Evolutionary conservation across 2,329 filamentous ascomycete genomes (phyloP).

Genomic region (Xylaria sp.): DNA sequence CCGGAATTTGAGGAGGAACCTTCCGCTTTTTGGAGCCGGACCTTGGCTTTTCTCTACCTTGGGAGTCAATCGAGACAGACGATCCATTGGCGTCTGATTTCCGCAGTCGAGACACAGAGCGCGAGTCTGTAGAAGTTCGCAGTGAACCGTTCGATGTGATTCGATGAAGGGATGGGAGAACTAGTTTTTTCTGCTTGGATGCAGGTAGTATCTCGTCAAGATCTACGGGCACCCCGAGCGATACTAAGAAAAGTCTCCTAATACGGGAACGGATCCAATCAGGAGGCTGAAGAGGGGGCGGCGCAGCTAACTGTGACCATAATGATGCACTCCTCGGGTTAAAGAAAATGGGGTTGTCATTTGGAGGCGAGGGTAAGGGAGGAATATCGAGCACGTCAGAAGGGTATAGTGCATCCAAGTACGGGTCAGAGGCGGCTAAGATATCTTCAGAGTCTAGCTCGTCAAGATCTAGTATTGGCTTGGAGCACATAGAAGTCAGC

Average conservation of each 20-base stretch:
- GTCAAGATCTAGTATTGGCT: conserved; percentile 77
- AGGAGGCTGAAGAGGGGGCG: conserved; percentile 91
- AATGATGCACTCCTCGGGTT: conserved; percentile 89
- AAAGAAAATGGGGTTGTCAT: conserved; percentile 76
- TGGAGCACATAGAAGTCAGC: conserved; percentile 43
- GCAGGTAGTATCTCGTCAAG: conserved; percentile 97
- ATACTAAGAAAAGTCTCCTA: conserved; percentile 92
- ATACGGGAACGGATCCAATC: conserved; percentile 99
- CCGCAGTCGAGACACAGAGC: conserved; percentile 59
- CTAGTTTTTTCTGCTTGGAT: conserved; percentile 96
- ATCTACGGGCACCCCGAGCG: conserved; percentile 93
- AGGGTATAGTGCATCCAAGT: conserved; percentile 74
- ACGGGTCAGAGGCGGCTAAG: conserved; percentile 69
- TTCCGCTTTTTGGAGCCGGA: conserved; percentile 57
- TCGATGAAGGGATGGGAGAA: conserved; percentile 77
- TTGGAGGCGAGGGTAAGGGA: conserved; percentile 61
- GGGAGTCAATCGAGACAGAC: conserved; percentile 68
- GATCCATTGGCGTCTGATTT: conserved; percentile 64
- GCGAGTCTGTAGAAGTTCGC: conserved; percentile 66
- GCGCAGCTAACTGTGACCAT: conserved; percentile 96
- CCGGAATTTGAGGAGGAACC: conserved; percentile 75
- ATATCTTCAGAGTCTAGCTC: conserved; percentile 71
- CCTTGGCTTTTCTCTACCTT: conserved; percentile 61
- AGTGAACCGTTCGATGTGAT: conserved; percentile 62
- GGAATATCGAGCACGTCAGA: conserved; percentile 65